Percentiles rank a stretch among this genome's conserved stretches.
Conservation (phyloP, 1,139 yeast genomes). For the Citeromyces siamensis region DNA sequence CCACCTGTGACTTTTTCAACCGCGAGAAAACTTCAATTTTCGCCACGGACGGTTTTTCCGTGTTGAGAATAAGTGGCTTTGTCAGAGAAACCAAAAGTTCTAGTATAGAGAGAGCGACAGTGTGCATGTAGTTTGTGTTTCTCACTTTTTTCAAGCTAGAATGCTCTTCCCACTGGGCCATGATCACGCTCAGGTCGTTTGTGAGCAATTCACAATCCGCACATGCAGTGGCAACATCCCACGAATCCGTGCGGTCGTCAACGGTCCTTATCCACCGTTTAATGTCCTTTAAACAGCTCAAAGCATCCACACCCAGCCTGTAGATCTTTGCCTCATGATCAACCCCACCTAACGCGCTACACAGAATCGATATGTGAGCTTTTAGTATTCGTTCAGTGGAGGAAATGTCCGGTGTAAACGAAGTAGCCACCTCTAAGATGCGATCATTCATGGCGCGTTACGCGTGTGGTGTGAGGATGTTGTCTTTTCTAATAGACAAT, state of each 20-base stretch:
- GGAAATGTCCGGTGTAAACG: constrained; percentile 1
- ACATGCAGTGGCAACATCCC: constrained; percentile 82
- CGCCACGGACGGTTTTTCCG: constrained; percentile 35
- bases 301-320: constrained; percentile 81
- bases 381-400: constrained; percentile 30
- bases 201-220: constrained; percentile 66
- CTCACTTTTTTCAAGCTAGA: constrained; percentile 12
- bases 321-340: constrained; percentile 39
- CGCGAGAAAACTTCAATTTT: constrained; percentile 49
- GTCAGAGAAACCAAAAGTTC: constrained; percentile 79
- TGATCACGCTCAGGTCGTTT: constrained; percentile 63
- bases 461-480: too few relatives aligned
- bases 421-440: not conserved
- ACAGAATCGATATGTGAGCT: constrained; percentile 61
- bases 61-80: constrained; percentile 55
- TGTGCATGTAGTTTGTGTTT: constrained; percentile 27
- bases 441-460: constrained; percentile 3
- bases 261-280: constrained; percentile 80
- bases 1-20: constrained; percentile 51
- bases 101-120: constrained; percentile 56
- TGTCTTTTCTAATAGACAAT: too few relatives aligned
- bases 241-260: constrained; percentile 57
- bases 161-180: constrained; percentile 58
- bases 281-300: constrained; percentile 78
- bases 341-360: constrained; percentile 74